phyloP scores from a whole-genome alignment of 108 stramenopile species.

The Skeletonema grethae region DNA sequence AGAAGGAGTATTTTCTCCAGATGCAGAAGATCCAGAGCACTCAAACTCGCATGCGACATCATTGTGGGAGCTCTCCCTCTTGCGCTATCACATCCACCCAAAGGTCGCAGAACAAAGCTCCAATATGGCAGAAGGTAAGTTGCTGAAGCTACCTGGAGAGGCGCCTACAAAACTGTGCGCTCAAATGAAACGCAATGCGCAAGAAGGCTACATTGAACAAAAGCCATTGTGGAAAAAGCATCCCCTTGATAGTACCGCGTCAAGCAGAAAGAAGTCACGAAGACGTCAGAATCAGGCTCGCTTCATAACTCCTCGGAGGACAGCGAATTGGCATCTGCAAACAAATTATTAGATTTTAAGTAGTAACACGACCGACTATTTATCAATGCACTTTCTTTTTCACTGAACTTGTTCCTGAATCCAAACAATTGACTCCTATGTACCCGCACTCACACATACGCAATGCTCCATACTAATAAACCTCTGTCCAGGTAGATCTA shows the following conservation, averaged over 20 bases:
- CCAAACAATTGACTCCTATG: no score
- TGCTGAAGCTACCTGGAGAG: constrained; percentile 77
- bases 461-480: no score
- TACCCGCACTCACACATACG: no score
- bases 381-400: neutral
- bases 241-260: constrained; percentile 43
- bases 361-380: neutral
- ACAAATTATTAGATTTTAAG: neutral
- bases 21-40: constrained; percentile 81
- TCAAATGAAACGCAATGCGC: constrained; percentile 44
- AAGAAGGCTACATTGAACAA: constrained; percentile 62
- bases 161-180: constrained; percentile 54
- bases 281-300: constrained; percentile 41
- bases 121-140: constrained; percentile 53
- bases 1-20: constrained; percentile 67
- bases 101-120: constrained; percentile 56
- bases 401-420: neutral
- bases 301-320: constrained; percentile 69
- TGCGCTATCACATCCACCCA: constrained; percentile 74
- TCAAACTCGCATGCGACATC: constrained; percentile 83
- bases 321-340: constrained; percentile 46
- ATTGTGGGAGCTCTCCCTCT: constrained; percentile 75
- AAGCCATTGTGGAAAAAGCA: constrained; percentile 58
- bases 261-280: constrained; percentile 23
- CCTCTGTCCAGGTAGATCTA: no score